These are phyloP conservation scores for Trichosporon sp. DNA, from an alignment of 1,284 basidiomycete genomes.

Conservation along the genomic window DNA sequence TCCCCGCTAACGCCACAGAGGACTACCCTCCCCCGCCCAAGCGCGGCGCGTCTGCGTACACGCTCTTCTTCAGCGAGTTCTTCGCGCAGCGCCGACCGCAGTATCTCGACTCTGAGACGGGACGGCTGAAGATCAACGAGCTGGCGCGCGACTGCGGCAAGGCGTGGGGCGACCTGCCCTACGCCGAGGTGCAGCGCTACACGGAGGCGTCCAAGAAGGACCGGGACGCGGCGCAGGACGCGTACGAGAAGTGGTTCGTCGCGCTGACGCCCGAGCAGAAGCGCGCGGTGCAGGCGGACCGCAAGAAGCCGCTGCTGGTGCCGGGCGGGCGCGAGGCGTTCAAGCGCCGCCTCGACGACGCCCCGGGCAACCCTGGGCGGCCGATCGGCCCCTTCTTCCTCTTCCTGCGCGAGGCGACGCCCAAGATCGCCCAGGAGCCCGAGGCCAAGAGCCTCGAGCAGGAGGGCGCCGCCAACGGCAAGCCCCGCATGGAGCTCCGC, in stretches of 20 bases:
- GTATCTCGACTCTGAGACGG: slow-evolving; percentile 5
- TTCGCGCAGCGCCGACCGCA: slow-evolving; percentile 8
- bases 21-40: slow-evolving; percentile 10
- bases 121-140: slow-evolving; percentile 21
- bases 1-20: neutral
- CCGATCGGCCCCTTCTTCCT: slow-evolving; percentile 33
- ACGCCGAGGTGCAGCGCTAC: slow-evolving; percentile 15
- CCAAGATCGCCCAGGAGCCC: neutral
- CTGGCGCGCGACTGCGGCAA: slow-evolving; percentile 16
- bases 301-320: slow-evolving; percentile 27
- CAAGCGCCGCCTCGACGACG: neutral
- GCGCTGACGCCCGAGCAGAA: slow-evolving; percentile 22
- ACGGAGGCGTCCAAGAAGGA: neutral
- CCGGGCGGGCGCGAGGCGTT: slow-evolving; percentile 24
- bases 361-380: slow-evolving; percentile 31
- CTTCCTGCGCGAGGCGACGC: slow-evolving; percentile 17
- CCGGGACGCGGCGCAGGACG: slow-evolving; percentile 16
- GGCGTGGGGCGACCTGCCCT: slow-evolving; percentile 25
- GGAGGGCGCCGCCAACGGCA: neutral
- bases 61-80: slow-evolving; percentile 26
- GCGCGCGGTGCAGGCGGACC: slow-evolving; percentile 23
- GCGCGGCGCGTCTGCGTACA: slow-evolving; percentile 27
- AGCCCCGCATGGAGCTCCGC: neutral
- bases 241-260: slow-evolving; percentile 27
- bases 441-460: slow-evolving; percentile 4